Conservation (phyloP, 768 basidiomycete genomes). For the Sarcodon sp. region DNA sequence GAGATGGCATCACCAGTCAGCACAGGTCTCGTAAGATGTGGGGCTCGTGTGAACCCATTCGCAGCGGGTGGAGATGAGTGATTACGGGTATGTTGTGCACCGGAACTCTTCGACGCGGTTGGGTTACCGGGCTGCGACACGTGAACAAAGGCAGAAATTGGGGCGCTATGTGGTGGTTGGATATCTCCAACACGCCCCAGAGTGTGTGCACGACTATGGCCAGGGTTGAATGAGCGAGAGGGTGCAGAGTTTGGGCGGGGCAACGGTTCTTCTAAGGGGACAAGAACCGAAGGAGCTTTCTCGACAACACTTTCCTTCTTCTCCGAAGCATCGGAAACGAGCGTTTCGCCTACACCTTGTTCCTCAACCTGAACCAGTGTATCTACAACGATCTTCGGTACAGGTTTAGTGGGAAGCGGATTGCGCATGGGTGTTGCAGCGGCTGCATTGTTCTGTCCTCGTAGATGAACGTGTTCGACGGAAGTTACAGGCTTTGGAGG, state of each 20-base stretch:
- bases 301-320: too few relatives aligned
- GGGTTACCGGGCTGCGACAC: not conserved
- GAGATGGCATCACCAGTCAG: constrained; percentile 65
- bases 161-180: not conserved
- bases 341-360: too few relatives aligned
- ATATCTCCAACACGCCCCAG: not conserved
- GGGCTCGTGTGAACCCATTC: constrained; percentile 17
- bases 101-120: constrained; percentile 16
- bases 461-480: constrained; percentile 5
- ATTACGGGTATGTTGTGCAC: constrained; percentile 37
- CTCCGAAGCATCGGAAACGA: too few relatives aligned
- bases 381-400: not conserved
- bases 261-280: too few relatives aligned
- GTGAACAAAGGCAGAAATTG: not conserved
- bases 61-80: constrained; percentile 51
- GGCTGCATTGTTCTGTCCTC: constrained; percentile 3
- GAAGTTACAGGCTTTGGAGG: constrained; percentile 29
- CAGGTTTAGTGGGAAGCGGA: not conserved
- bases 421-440: not conserved
- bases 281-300: too few relatives aligned
- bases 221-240: too few relatives aligned
- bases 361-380: not conserved
- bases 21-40: constrained; percentile 46
- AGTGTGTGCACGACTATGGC: not conserved
- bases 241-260: too few relatives aligned